Conservation (phyloP, 1,139 yeast genomes). For the Yamadazyma dushanensis region DNA sequence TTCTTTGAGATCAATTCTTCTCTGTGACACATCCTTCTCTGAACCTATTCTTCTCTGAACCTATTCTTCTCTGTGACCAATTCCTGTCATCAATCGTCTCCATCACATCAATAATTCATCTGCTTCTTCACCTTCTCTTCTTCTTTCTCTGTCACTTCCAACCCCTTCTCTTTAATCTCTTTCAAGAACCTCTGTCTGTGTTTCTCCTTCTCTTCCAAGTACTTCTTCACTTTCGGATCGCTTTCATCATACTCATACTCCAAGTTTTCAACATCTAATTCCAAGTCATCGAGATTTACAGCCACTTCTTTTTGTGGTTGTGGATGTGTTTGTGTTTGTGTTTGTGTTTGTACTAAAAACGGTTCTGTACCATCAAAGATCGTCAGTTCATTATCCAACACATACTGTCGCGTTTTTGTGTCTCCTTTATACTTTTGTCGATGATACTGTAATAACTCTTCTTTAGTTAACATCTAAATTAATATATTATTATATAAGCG, state of each 20-base stretch:
- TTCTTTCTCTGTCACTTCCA: constrained; percentile 6
- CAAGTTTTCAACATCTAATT: constrained; percentile 14
- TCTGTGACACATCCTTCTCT: no score
- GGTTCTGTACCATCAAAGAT: constrained; percentile 7
- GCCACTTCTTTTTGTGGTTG: background rate
- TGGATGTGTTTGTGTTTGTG: no score
- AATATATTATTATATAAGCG: no score
- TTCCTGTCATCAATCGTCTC: no score
- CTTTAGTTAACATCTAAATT: constrained; percentile 8
- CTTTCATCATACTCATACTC: constrained; percentile 7
- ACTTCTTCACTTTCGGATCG: constrained; percentile 9
- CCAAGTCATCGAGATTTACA: constrained; percentile 9
- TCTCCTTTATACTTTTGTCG: constrained; percentile 8
- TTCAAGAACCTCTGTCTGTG: constrained; percentile 24
- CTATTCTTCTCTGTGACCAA: no score
- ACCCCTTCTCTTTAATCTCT: constrained; percentile 25
- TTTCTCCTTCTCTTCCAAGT: constrained; percentile 17
- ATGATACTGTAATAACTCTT: constrained; percentile 16
- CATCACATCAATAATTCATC: no score
- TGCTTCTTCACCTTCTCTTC: background rate
- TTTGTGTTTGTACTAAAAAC: no score
- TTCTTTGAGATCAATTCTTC: no score
- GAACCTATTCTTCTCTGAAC: no score
- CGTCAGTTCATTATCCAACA: constrained; percentile 11
- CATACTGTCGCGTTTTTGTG: constrained; percentile 9